phyloP scores from a whole-genome alignment of 805 yeast species.

The Myxozyma monticola region DNA sequence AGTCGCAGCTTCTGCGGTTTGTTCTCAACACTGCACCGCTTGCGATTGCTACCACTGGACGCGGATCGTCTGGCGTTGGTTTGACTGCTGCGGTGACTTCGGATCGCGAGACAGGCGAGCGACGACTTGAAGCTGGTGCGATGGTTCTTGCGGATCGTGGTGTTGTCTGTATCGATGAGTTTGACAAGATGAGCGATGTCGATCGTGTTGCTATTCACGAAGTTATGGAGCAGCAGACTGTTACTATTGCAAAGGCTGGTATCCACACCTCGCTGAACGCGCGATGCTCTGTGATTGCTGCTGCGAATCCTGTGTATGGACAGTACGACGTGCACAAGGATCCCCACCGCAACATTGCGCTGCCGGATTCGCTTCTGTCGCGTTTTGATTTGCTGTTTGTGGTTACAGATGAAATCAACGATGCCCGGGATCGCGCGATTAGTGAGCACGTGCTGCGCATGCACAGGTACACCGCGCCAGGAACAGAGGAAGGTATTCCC shows the following conservation, averaged over 20 bases:
- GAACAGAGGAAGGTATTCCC: constrained; percentile 90
- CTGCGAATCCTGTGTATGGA: constrained; percentile 96
- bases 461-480: constrained; percentile 86
- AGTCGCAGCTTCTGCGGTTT: constrained; percentile 91
- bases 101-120: constrained; percentile 95
- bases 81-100: constrained; percentile 97
- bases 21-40: constrained; percentile 92
- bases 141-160: constrained; percentile 99
- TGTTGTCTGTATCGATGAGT: constrained; percentile 96
- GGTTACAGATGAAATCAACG: constrained; percentile 92
- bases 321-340: constrained; percentile 95
- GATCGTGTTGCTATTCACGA: constrained; percentile 99
- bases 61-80: constrained; percentile 99
- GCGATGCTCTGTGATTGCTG: constrained; percentile 94
- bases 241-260: constrained; percentile 97
- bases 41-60: constrained; percentile 97
- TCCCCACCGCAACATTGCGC: constrained; percentile 93
- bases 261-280: constrained; percentile 96
- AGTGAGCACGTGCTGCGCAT: constrained; percentile 93
- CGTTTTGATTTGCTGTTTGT: constrained; percentile 95
- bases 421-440: constrained; percentile 76
- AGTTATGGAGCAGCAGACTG: constrained; percentile 99
- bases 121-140: constrained; percentile 97
- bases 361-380: constrained; percentile 93
- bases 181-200: constrained; percentile 94